phyloP scores from a whole-genome alignment of 768 basidiomycete genomes.

The Phanerochaete carnosa region DNA sequence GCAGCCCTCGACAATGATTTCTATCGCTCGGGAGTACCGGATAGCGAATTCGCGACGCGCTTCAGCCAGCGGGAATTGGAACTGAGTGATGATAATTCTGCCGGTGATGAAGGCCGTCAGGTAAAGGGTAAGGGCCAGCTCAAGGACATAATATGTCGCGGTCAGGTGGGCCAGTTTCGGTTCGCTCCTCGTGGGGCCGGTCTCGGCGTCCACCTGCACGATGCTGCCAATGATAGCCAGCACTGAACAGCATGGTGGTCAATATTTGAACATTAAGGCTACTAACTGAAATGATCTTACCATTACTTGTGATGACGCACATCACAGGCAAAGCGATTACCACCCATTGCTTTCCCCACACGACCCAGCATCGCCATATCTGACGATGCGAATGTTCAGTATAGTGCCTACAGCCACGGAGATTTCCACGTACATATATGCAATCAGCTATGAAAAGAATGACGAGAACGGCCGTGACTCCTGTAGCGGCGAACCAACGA shows the following conservation, averaged over 20 bases:
- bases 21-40: neutral
- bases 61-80: neutral
- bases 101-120: neutral
- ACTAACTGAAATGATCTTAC: neutral
- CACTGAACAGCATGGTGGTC: neutral
- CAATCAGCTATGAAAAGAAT: neutral
- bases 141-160: neutral
- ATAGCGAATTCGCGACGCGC: neutral
- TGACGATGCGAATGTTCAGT: neutral
- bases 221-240: neutral
- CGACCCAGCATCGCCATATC: slow-evolving; percentile 3
- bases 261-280: neutral
- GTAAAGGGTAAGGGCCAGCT: neutral
- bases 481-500: neutral
- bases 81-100: neutral
- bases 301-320: neutral
- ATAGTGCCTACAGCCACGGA: neutral
- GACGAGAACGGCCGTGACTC: neutral
- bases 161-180: neutral
- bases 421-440: neutral
- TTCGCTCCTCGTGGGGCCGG: neutral
- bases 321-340: neutral
- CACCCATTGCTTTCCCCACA: neutral
- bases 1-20: neutral
- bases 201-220: neutral